These are phyloP conservation scores for Diddensiella transvaalensis DNA, from an alignment of 805 yeast species.

Conservation along the genomic window DNA sequence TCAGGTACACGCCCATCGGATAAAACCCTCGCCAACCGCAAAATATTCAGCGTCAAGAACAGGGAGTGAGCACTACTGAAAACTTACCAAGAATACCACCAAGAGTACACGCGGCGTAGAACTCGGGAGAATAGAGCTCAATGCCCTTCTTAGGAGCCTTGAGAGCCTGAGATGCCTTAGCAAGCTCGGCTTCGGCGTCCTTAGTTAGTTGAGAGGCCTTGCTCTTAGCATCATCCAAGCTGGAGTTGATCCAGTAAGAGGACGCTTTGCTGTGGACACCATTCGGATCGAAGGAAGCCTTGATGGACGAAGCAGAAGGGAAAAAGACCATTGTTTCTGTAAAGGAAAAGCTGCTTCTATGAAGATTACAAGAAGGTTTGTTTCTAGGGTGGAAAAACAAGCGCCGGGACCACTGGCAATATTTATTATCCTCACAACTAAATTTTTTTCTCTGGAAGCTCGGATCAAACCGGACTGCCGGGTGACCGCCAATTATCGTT, in stretches of 20 bases:
- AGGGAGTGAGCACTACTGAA: no score
- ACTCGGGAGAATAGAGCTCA: constrained; percentile 55
- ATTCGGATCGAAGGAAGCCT: constrained; percentile 38
- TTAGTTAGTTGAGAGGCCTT: constrained; percentile 27
- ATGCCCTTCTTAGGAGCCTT: constrained; percentile 24
- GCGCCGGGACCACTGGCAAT: background rate
- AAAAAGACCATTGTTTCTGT: constrained; percentile 33
- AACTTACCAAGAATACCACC: constrained; percentile 53
- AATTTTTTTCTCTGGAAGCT: background rate
- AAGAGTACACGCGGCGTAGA: constrained; percentile 67
- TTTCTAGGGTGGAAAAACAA: background rate
- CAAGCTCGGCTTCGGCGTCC: constrained; percentile 34
- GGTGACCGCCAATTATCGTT: background rate
- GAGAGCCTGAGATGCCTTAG: constrained; percentile 31
- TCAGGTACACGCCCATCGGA: no score
- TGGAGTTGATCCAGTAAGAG: constrained; percentile 35
- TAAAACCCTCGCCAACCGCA: no score
- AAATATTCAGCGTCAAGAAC: no score
- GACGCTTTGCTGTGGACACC: constrained; percentile 27
- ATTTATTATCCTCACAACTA: background rate
- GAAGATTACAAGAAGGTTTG: background rate
- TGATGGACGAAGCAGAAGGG: constrained; percentile 36
- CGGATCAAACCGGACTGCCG: background rate
- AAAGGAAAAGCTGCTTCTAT: background rate
- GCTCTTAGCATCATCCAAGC: constrained; percentile 26